Conservation (phyloP, 345 rosid species). For the Eucalyptus regnans region DNA sequence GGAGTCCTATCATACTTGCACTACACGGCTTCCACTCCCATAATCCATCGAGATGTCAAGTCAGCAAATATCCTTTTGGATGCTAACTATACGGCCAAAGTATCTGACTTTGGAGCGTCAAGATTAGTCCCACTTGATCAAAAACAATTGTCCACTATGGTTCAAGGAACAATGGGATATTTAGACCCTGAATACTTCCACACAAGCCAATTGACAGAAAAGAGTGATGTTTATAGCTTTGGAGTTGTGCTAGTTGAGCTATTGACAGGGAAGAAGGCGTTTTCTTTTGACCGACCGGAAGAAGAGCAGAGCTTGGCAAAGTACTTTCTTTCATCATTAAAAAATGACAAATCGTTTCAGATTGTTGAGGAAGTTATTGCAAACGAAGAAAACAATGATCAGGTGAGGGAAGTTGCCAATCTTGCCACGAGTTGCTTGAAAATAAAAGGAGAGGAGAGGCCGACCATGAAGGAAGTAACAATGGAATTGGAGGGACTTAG, state of each 20-base stretch:
- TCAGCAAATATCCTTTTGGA: slow-evolving; percentile 28
- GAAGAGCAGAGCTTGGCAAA: slow-evolving; percentile 4
- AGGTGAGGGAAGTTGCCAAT: too few species aligned
- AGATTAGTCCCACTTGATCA: slow-evolving; percentile 23
- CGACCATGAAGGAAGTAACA: too few species aligned
- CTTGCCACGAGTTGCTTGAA: too few species aligned
- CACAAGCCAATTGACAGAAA: slow-evolving; percentile 4
- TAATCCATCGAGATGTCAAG: slow-evolving; percentile 26
- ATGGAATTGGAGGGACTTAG: too few species aligned
- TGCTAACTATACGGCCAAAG: slow-evolving; percentile 13
- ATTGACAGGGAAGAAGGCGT: slow-evolving; percentile 8
- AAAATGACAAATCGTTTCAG: background rate
- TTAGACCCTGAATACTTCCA: slow-evolving; percentile 28
- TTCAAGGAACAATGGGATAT: slow-evolving; percentile 33
- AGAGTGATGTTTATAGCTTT: slow-evolving; percentile 38
- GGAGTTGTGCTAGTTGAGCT: slow-evolving; percentile 32
- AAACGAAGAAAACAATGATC: background rate
- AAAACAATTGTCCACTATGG: slow-evolving; percentile 16
- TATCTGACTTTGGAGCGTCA: slow-evolving; percentile 36
- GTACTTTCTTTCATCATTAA: slow-evolving; percentile 8
- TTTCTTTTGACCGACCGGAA: slow-evolving; percentile 3
- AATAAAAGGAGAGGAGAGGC: too few species aligned
- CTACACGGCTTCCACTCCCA: slow-evolving; percentile 6
- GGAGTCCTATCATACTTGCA: slow-evolving; percentile 24
- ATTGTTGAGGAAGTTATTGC: slow-evolving; percentile 3